These are phyloP conservation scores for Candida dajiaensis DNA, from an alignment of 805 yeast species.

Conservation along the genomic window DNA sequence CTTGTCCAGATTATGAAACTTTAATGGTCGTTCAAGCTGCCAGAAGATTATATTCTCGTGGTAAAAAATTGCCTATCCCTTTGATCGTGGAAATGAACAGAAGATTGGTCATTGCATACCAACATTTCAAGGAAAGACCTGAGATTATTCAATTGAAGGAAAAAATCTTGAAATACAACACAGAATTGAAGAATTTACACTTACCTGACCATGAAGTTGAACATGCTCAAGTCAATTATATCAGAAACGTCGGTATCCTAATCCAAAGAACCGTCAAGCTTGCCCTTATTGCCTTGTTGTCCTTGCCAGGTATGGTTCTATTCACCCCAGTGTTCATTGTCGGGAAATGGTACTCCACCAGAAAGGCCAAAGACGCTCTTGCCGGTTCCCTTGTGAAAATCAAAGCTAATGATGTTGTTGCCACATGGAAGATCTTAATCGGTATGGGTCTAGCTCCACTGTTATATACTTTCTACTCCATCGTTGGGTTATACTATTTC, in stretches of 20 bases:
- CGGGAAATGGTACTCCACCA: conserved; percentile 65
- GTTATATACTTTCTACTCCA: conserved; percentile 75
- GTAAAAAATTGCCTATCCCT: conserved; percentile 70
- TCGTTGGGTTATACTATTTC: conserved; percentile 39
- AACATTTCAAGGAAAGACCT: conserved; percentile 66
- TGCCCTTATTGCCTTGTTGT: conserved; percentile 48
- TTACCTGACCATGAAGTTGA: conserved; percentile 51
- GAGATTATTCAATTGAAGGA: conserved; percentile 52
- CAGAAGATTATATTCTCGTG: conserved; percentile 78
- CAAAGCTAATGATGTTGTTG: conserved; percentile 88
- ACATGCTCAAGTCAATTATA: conserved; percentile 41
- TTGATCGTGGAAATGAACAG: conserved; percentile 88
- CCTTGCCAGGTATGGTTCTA: conserved; percentile 83
- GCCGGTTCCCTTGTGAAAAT: conserved; percentile 87
- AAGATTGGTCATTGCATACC: conserved; percentile 76
- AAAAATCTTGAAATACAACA: conserved; percentile 67
- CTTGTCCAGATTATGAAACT: conserved; percentile 93
- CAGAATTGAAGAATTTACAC: conserved; percentile 53
- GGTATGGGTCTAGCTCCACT: conserved; percentile 87
- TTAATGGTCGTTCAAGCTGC: conserved; percentile 92
- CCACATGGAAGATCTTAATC: conserved; percentile 94
- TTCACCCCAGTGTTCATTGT: conserved; percentile 85
- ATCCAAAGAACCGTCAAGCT: conserved; percentile 54
- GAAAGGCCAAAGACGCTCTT: conserved; percentile 72
- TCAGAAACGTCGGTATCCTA: conserved; percentile 46